A percentile compares a stretch with the other conserved stretches of the same genome.
These are phyloP conservation scores for Rhizopus delemar DNA, from an alignment of 371 early-diverging fungal genomes.

Conservation along the genomic window DNA sequence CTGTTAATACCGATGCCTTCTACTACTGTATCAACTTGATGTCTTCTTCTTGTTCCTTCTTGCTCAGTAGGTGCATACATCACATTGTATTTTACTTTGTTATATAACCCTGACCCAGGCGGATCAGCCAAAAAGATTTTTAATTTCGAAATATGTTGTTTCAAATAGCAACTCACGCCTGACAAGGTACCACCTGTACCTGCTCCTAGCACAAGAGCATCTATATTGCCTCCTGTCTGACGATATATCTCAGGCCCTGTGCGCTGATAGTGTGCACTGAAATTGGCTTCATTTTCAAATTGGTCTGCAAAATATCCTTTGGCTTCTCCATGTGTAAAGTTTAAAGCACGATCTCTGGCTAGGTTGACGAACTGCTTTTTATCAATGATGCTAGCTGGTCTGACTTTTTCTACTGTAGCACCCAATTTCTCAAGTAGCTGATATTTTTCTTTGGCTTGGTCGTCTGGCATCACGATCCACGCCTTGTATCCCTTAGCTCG, in stretches of 20 bases:
- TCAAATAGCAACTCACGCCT: slow-evolving; percentile 83
- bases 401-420: slow-evolving; percentile 89
- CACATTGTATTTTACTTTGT: slow-evolving; percentile 87
- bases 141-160: slow-evolving; percentile 61
- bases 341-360: slow-evolving; percentile 75
- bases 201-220: slow-evolving; percentile 87
- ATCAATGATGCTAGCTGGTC: slow-evolving; percentile 92
- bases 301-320: slow-evolving; percentile 80
- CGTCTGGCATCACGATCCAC: slow-evolving; percentile 96
- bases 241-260: slow-evolving; percentile 90
- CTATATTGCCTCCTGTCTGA: slow-evolving; percentile 72
- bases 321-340: slow-evolving; percentile 48
- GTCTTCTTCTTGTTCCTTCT: slow-evolving; percentile 88
- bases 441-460: slow-evolving; percentile 89
- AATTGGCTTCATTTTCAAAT: slow-evolving; percentile 91
- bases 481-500: slow-evolving; percentile 86
- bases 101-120: slow-evolving; percentile 88
- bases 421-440: slow-evolving; percentile 80
- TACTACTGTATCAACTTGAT: slow-evolving; percentile 95
- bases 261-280: slow-evolving; percentile 72
- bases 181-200: slow-evolving; percentile 96
- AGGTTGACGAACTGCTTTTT: slow-evolving; percentile 88
- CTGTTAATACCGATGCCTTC: slow-evolving; percentile 97
- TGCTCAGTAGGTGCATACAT: slow-evolving; percentile 87
- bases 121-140: slow-evolving; percentile 89